Conservation (phyloP, 1,139 yeast genomes). For the Sugiyamaella castrensis region DNA sequence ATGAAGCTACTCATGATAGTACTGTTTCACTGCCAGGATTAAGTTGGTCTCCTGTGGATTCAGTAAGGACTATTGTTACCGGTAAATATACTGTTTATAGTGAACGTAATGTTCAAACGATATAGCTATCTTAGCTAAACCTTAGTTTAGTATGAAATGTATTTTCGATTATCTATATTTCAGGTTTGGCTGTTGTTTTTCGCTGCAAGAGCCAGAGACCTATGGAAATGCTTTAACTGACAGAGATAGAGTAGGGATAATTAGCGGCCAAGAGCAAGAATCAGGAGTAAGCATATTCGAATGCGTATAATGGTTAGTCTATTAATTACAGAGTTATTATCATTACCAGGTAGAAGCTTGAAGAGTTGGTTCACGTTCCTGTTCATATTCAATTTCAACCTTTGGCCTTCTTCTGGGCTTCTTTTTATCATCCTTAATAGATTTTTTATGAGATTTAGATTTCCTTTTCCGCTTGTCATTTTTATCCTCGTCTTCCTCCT, state of each 20-base stretch:
- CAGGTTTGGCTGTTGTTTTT: too few species aligned
- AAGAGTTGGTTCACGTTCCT: slow-evolving; percentile 42
- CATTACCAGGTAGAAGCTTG: slow-evolving; percentile 8
- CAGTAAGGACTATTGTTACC: slow-evolving; percentile 19
- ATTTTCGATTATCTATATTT: too few species aligned
- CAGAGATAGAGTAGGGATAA: too few species aligned
- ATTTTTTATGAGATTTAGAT: slow-evolving; percentile 18
- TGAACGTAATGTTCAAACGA: slow-evolving; percentile 26
- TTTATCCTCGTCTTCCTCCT: slow-evolving; percentile 41
- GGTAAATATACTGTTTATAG: slow-evolving; percentile 27
- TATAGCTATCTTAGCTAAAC: not conserved
- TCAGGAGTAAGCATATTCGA: not conserved
- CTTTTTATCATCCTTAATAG: slow-evolving; percentile 28
- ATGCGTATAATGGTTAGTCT: not conserved
- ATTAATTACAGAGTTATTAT: not conserved
- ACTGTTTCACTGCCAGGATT: slow-evolving; percentile 11
- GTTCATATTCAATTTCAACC: slow-evolving; percentile 81
- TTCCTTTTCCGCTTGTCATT: slow-evolving; percentile 39
- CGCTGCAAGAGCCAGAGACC: too few species aligned
- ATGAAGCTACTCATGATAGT: slow-evolving; percentile 13
- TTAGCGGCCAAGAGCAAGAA: not conserved
- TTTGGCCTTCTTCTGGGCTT: slow-evolving; percentile 56
- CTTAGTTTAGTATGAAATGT: too few species aligned
- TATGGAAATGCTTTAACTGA: too few species aligned
- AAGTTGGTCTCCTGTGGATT: slow-evolving; percentile 21